A percentile compares a stretch with the other conserved stretches of the same genome.
phyloP scores from a whole-genome alignment of 164 flowering plant species.

The Magnolia sinica region DNA sequence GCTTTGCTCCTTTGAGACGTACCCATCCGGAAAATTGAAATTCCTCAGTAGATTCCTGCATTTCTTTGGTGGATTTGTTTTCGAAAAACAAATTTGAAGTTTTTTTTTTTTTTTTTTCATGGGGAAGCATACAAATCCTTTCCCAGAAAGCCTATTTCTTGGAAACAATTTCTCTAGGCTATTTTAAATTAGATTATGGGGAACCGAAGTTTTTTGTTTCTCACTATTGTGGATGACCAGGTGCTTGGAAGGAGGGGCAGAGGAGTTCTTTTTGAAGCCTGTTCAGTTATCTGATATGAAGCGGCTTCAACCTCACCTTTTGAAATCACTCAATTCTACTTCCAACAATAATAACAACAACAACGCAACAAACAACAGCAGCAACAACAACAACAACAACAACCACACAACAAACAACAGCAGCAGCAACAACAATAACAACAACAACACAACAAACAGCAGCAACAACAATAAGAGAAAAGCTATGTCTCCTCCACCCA shows the following conservation, averaged over 20 bases:
- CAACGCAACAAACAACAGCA: neutral
- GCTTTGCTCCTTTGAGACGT: too few species aligned
- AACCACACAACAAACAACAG: neutral
- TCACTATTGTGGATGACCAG: slow-evolving; percentile 13
- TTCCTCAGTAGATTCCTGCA: too few species aligned
- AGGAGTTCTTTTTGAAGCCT: slow-evolving; percentile 70
- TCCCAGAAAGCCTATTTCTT: too few species aligned
- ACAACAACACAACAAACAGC: neutral
- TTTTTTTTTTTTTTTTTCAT: too few species aligned
- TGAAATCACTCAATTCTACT: slow-evolving; percentile 25
- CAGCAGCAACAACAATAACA: neutral
- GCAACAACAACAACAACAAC: neutral
- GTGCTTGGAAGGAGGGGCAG: slow-evolving; percentile 78
- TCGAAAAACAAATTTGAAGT: too few species aligned
- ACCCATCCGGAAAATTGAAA: too few species aligned
- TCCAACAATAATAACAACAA: neutral
- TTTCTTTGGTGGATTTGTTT: too few species aligned
- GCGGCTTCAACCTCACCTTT: slow-evolving; percentile 45
- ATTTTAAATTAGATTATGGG: too few species aligned
- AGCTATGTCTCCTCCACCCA: slow-evolving; percentile 19
- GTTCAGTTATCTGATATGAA: slow-evolving; percentile 51
- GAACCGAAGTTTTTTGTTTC: too few species aligned
- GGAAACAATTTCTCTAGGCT: too few species aligned
- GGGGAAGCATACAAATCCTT: too few species aligned
- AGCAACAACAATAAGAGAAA: slow-evolving; percentile 30